These are phyloP conservation scores for Apiotrichum akiyoshidainum DNA, from an alignment of 1,284 basidiomycete genomes.

Conservation along the genomic window DNA sequence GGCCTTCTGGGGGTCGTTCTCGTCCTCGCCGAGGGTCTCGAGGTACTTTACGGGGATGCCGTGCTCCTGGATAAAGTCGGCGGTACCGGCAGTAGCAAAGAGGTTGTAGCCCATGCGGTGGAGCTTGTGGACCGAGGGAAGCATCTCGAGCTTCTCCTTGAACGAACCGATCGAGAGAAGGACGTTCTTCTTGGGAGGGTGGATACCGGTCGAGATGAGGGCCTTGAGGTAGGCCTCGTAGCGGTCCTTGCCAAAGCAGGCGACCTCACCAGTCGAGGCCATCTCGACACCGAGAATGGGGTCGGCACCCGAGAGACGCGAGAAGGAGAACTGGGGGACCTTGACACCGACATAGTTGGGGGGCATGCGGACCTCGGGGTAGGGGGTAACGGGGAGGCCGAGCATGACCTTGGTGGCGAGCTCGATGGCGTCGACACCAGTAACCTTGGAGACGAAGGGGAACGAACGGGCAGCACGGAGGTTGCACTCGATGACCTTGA, in stretches of 20 bases:
- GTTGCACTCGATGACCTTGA: conserved; percentile 99
- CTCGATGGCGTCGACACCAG: conserved; percentile 94
- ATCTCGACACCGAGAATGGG: conserved; percentile 99
- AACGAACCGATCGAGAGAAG: conserved; percentile 67
- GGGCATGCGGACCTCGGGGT: conserved; percentile 83
- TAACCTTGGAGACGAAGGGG: conserved; percentile 99
- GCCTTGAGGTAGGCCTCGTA: conserved; percentile 99
- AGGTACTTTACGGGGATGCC: conserved; percentile 69
- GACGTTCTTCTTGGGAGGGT: conserved; percentile 68
- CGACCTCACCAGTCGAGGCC: conserved; percentile 99
- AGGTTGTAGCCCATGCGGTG: conserved; percentile 91
- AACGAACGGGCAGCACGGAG: conserved; percentile 95
- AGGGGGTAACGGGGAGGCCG: conserved; percentile 79
- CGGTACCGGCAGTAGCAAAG: conserved; percentile 94
- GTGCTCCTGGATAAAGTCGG: conserved; percentile 82
- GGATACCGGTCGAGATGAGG: conserved; percentile 91
- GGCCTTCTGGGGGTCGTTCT: conserved; percentile 76
- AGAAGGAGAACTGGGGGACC: conserved; percentile 98
- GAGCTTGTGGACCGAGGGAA: conserved; percentile 96
- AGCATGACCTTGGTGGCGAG: conserved; percentile 99
- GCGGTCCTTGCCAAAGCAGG: conserved; percentile 95
- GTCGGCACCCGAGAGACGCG: conserved; percentile 90
- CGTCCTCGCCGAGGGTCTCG: conserved; percentile 75
- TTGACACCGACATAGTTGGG: conserved; percentile 95
- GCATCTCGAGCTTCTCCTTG: conserved; percentile 95